Percentiles rank a stretch among this genome's conserved stretches.
Evolutionary conservation across 176 grass and related monocot species (phyloP).

Genomic region (Oryza coarctata): DNA sequence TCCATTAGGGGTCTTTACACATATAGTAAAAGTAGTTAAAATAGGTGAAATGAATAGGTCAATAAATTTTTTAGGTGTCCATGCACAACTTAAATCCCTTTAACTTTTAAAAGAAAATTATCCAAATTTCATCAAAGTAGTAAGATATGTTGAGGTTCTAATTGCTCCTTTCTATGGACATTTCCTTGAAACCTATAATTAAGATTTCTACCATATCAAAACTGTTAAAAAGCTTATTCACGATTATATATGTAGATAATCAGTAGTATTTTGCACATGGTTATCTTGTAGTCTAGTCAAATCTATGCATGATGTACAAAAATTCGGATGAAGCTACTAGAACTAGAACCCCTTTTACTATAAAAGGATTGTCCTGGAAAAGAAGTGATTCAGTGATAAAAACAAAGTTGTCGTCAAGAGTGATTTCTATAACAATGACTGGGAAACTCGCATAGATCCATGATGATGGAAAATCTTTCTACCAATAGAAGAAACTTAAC

Average conservation of each 20-base stretch:
- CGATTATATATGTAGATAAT: neutral
- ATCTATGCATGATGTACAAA: neutral
- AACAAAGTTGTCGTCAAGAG: neutral
- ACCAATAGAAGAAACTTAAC: neutral
- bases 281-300: neutral
- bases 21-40: neutral
- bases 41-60: neutral
- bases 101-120: neutral
- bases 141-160: neutral
- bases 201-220: slow-evolving; percentile 1
- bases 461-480: neutral
- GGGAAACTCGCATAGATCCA: neutral
- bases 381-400: neutral
- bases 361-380: neutral
- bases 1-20: slow-evolving; percentile 2
- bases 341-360: neutral
- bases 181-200: neutral
- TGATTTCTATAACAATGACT: neutral
- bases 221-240: neutral
- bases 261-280: neutral
- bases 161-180: neutral
- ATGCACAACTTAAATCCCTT: neutral
- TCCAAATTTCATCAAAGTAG: neutral
- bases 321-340: neutral
- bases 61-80: neutral